phyloP scores from a whole-genome alignment of 345 rosid species.

The Euphorbia tirucalli region DNA sequence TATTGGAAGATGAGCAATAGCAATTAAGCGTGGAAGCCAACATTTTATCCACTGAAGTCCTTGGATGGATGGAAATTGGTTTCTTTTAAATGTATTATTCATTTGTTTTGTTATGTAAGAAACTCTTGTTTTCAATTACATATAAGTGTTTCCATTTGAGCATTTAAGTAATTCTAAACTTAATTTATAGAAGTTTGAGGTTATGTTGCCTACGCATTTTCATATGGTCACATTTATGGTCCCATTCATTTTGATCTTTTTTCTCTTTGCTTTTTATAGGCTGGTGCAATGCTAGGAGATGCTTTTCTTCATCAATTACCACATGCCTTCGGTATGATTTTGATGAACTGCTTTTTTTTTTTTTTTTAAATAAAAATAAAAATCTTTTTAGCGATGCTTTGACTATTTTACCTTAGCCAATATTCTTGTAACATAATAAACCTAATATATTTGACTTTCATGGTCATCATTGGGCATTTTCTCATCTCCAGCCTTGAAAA shows the following conservation, averaged over 20 bases:
- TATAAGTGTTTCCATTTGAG: background rate
- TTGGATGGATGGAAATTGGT: background rate
- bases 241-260: conserved; percentile 10
- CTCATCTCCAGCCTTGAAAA: background rate
- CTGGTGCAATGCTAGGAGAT: conserved; percentile 99
- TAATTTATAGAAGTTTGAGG: background rate
- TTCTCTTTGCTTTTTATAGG: conserved; percentile 44
- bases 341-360: background rate
- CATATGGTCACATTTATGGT: background rate
- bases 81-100: background rate
- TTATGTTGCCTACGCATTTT: background rate
- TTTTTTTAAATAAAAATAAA: no score
- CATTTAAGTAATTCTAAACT: background rate
- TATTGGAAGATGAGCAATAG: background rate
- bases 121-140: background rate
- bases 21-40: no score
- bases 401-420: background rate
- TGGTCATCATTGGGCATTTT: background rate
- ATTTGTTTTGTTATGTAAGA: background rate
- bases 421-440: background rate
- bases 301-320: conserved; percentile 99
- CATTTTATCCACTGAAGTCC: conserved; percentile 1
- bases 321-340: conserved; percentile 85
- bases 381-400: conserved; percentile 2
- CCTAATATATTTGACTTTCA: background rate